Evolutionary conservation across 2,329 filamentous ascomycete species (phyloP), one percentile per base, ranked within the genome.

Genomic region (Ophiostoma himal-ulmi): DNA sequence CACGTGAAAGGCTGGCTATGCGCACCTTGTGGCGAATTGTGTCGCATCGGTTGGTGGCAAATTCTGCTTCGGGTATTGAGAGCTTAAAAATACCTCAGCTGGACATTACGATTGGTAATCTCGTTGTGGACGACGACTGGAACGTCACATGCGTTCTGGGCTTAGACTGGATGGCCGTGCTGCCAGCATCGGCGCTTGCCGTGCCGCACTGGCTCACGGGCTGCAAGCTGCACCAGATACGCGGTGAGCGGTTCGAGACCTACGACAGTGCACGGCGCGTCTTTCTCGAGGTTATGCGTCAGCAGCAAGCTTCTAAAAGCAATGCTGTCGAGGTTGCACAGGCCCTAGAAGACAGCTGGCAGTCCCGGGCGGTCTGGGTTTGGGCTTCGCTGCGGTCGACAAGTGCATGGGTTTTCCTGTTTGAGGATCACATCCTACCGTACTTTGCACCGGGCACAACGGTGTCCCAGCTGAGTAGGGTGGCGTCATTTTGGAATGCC

Each of bases 91-190:
- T 69, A 69, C 75, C 78, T 34, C 68, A 72, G 48, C 69, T 78
- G 68, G 76, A 75, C 68, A 75, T 72, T 77, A 57, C 74, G 76
- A 72, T 69, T 57, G 34, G 75, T 67, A 79, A 78, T 67, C 76
- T 79, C 68, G 75, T 78, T 60, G 75, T 78, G 65, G 76, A 79
- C 70, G 69, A 76, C 71, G 71, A 77, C 67, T 77, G 76, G 76
- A 78, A 78, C 68, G 72, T 78, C 57, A 78, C 75, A 30, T 74
- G 74, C 70, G 60, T 78, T 0, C 74, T 77, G 14, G 76, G 78
- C 70, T 74, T 75, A 66, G 77, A 79, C 70, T 78, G 75, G 77
- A 69, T 77, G 30, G 76, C 74, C 72, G 72, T 76, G 11, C 71
- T 77, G 44, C 76, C 77, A 69, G 68, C 69, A 10, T 76, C 78